phyloP scores from a whole-genome alignment of 805 yeast genomes.

The Spathaspora gorwiae region DNA sequence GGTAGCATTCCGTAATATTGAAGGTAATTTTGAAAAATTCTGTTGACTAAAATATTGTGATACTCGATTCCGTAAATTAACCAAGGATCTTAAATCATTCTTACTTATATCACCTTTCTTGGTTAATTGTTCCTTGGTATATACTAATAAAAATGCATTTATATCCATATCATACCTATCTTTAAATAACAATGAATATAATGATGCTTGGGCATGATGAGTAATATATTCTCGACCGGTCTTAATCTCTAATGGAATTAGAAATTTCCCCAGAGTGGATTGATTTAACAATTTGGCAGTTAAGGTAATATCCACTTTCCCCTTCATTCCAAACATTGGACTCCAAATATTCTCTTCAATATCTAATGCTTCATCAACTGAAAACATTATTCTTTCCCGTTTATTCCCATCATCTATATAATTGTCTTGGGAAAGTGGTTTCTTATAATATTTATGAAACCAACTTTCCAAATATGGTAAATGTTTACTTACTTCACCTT shows the following conservation, averaged over 20 bases:
- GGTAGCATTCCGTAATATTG: conserved; percentile 43
- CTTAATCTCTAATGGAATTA: conserved; percentile 85
- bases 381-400: conserved; percentile 36
- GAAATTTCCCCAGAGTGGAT: conserved; percentile 33
- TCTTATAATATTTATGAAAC: conserved; percentile 44
- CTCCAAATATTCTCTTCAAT: conserved; percentile 92
- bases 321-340: conserved; percentile 83
- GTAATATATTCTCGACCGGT: conserved; percentile 67
- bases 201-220: conserved; percentile 82
- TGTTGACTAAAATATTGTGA: conserved; percentile 56
- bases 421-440: conserved; percentile 9
- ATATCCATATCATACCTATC: conserved; percentile 76
- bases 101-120: conserved; percentile 49
- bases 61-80: conserved; percentile 68
- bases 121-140: conserved; percentile 59
- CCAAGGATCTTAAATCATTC: conserved; percentile 59
- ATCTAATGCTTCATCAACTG: conserved; percentile 65
- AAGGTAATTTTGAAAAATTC: conserved; percentile 43
- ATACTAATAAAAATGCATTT: conserved; percentile 62
- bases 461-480: conserved; percentile 49
- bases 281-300: conserved; percentile 45
- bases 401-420: conserved; percentile 21
- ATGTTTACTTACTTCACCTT: conserved; percentile 42
- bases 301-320: conserved; percentile 83
- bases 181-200: conserved; percentile 72